A percentile compares a stretch with the other conserved stretches of the same genome.
phyloP scores from a whole-genome alignment of 2,329 filamentous ascomycete genomes.

The Neopestalotiopsis rosae region DNA sequence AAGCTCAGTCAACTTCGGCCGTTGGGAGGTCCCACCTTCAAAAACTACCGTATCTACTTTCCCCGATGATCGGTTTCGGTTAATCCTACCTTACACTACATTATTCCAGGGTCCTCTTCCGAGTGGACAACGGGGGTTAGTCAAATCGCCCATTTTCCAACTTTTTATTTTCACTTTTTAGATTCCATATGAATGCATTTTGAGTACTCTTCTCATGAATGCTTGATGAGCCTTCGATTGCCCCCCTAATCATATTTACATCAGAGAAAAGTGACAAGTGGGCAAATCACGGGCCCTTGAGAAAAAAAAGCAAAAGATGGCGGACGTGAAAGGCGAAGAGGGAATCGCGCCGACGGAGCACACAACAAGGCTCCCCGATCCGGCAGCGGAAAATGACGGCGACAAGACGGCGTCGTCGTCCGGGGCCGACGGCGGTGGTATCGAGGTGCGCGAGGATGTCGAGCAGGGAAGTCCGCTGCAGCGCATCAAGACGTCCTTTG shows the following conservation, averaged over 20 bases:
- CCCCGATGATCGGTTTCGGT: not conserved
- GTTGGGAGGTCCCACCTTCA: too few relatives aligned
- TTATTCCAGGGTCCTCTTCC: not conserved
- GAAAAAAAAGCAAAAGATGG: not conserved
- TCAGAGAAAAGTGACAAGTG: too few relatives aligned
- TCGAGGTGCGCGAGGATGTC: not conserved
- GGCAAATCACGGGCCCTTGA: not conserved
- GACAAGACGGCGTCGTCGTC: not conserved
- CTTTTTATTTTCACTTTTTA: not conserved
- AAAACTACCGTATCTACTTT: not conserved
- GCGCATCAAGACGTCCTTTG: constrained; percentile 12
- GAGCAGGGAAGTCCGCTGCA: constrained; percentile 2
- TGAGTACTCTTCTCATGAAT: too few relatives aligned
- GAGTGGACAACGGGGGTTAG: not conserved
- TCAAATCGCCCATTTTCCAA: not conserved
- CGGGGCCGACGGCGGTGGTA: not conserved
- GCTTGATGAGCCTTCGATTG: too few relatives aligned
- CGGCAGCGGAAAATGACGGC: not conserved
- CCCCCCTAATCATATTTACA: too few relatives aligned
- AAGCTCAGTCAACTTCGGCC: not conserved
- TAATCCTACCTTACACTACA: not conserved
- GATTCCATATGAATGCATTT: too few relatives aligned
- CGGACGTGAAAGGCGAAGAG: not conserved
- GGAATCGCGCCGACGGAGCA: not conserved
- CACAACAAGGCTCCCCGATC: not conserved